These are phyloP conservation scores for Berberis vulgaris DNA, from an alignment of 164 flowering plant genomes.

Conservation along the genomic window DNA sequence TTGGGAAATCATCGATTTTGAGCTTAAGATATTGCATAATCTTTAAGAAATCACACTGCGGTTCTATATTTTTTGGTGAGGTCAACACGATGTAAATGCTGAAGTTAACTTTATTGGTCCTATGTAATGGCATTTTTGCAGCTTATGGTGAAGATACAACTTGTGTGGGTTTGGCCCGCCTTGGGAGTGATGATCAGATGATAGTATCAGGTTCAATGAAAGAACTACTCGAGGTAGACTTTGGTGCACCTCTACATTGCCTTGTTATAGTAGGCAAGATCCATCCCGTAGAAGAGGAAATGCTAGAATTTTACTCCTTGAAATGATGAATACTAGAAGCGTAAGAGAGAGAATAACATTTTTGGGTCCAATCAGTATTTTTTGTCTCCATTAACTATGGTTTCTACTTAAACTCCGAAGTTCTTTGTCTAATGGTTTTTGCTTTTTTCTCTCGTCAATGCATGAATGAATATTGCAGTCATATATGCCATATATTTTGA, in stretches of 20 bases:
- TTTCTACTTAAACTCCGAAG: too few relatives aligned
- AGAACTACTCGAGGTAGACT: conserved; percentile 54
- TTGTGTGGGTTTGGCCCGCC: conserved; percentile 87
- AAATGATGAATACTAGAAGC: conserved; percentile 6
- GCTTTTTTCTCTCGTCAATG: too few relatives aligned
- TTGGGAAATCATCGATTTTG: background rate
- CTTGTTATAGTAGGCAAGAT: conserved; percentile 77
- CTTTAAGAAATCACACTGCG: background rate
- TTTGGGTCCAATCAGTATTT: background rate
- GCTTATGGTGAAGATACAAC: conserved; percentile 59
- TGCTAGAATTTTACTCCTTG: conserved; percentile 54
- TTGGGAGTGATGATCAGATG: conserved; percentile 80
- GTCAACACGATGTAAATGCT: background rate
- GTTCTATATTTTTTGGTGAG: too few relatives aligned
- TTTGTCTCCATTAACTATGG: background rate
- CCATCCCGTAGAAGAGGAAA: conserved; percentile 61
- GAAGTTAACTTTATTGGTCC: background rate
- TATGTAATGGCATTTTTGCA: conserved; percentile 18
- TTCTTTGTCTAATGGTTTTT: too few relatives aligned
- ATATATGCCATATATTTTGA: too few relatives aligned
- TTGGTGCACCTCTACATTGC: conserved; percentile 90
- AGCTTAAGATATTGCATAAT: background rate
- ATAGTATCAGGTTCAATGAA: conserved; percentile 72
- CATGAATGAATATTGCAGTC: too few relatives aligned
- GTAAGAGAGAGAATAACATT: background rate